Percentiles rank a stretch among this genome's conserved stretches.
Conservation (phyloP, 805 yeast species). For the Lipomyces chichibuensis region DNA sequence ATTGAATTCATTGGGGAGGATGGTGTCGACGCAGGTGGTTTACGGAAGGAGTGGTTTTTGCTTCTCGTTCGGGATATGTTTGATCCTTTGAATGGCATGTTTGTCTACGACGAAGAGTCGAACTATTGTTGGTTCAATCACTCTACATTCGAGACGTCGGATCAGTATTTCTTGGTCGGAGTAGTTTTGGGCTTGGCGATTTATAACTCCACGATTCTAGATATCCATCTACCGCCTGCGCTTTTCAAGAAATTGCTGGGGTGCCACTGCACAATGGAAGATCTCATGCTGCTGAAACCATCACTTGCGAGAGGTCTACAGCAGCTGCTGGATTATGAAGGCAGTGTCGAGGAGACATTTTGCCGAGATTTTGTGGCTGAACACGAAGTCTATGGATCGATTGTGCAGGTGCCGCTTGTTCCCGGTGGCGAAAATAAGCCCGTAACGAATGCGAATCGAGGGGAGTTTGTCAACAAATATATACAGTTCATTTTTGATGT, state of each 20-base stretch:
- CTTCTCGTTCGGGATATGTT: slow-evolving; percentile 71
- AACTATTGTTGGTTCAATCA: slow-evolving; percentile 70
- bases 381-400: slow-evolving; percentile 52
- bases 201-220: slow-evolving; percentile 84
- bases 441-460: slow-evolving; percentile 64
- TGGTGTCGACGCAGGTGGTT: slow-evolving; percentile 95
- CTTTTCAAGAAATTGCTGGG: slow-evolving; percentile 73
- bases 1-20: slow-evolving; percentile 86
- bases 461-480: slow-evolving; percentile 64
- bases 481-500: slow-evolving; percentile 62
- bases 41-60: slow-evolving; percentile 91
- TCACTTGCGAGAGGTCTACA: slow-evolving; percentile 58
- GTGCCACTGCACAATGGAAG: slow-evolving; percentile 59
- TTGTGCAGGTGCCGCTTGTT: slow-evolving; percentile 55
- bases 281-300: slow-evolving; percentile 71
- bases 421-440: slow-evolving; percentile 57
- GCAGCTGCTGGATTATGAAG: slow-evolving; percentile 51
- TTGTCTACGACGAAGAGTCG: slow-evolving; percentile 68
- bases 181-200: slow-evolving; percentile 87
- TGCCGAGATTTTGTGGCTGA: slow-evolving; percentile 65
- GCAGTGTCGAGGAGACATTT: slow-evolving; percentile 51
- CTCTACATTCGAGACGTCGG: slow-evolving; percentile 38
- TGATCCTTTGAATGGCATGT: slow-evolving; percentile 67
- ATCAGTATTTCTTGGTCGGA: slow-evolving; percentile 67
- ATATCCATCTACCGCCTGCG: slow-evolving; percentile 73